Base-by-base conservation (phyloP, 2,329 filamentous ascomycete species). In the Diaporthe velutina region DNA sequence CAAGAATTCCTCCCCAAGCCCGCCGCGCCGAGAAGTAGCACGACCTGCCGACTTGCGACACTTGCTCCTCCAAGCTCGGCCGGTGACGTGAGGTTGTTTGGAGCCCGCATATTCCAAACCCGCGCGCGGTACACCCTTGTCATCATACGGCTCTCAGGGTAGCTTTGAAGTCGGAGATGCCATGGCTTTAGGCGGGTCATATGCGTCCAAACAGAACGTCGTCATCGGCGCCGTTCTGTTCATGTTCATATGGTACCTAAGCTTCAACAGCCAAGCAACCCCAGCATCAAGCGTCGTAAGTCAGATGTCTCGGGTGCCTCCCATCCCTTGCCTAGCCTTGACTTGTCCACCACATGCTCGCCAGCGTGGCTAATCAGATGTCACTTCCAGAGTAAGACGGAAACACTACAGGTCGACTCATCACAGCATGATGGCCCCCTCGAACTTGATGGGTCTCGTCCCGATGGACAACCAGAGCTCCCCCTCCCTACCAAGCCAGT, bases 171-270 rank as follows among this genome's bases (percentile, higher is more conserved):
- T 25, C 28, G 48, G 71, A 40, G 30, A 76, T 76, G 74, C 73
- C 60, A 76, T 76, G 74, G 73, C 73, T 57, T 25, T 76, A 72
- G 73, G 74, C 68, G 38, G 72, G 50, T 64, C 66, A 70, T 70
- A 57, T 70, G 68, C 73, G 73, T 73, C 74, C 48, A 76, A 70
- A 66, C 74, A 74, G 58, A 76, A 73, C 61, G 40, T 76, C 68
- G 54, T 74, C 68, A 71, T 74, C 40, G 55, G 67, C 68, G 52
- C 74, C 25, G 61, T 74, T 30, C 72, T 76, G 30, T 28, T 76
- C 33, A 57, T 66, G 54, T 38, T 76, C 57, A 10, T 54, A 17
- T 76, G 74, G 74, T 76, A 72, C 52, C 61, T 76, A 42, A 35
- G 55, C 33, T 25, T 74, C 45, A 72, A 73, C 50, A 61, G 58